These are phyloP conservation scores for Tuber calosporum DNA, from an alignment of 495 filamentous ascomycete species.

Conservation along the genomic window DNA sequence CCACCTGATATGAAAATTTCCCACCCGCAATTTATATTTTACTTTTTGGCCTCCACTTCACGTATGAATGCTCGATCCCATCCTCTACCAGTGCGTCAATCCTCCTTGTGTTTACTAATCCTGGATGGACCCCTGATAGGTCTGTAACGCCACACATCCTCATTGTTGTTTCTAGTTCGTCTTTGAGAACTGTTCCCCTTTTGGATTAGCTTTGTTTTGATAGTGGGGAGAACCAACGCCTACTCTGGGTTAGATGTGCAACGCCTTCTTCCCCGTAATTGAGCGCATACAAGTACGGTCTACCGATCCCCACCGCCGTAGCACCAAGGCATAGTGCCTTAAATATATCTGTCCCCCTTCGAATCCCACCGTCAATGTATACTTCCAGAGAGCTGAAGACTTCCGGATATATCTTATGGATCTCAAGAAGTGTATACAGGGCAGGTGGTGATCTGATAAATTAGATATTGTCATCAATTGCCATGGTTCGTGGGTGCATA, in stretches of 20 bases:
- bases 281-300: slow-evolving; percentile 54
- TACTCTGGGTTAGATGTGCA: slow-evolving; percentile 40
- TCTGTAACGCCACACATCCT: slow-evolving; percentile 66
- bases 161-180: slow-evolving; percentile 75
- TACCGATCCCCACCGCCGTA: slow-evolving; percentile 58
- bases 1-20: neutral
- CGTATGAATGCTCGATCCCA: slow-evolving; percentile 57
- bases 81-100: slow-evolving; percentile 63
- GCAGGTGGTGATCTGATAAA: slow-evolving; percentile 48
- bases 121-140: slow-evolving; percentile 62
- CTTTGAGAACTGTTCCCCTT: slow-evolving; percentile 52
- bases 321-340: slow-evolving; percentile 63
- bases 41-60: slow-evolving; percentile 41
- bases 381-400: slow-evolving; percentile 59
- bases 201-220: neutral
- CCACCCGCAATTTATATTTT: slow-evolving; percentile 18
- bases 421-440: slow-evolving; percentile 57
- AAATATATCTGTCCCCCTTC: slow-evolving; percentile 59
- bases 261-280: slow-evolving; percentile 46
- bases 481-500: slow-evolving; percentile 14
- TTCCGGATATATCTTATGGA: slow-evolving; percentile 55
- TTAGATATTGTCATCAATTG: neutral
- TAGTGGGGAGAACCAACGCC: slow-evolving; percentile 20
- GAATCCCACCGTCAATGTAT: slow-evolving; percentile 61
- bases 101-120: slow-evolving; percentile 60